Evolutionary conservation across 2,329 filamentous ascomycete species (phyloP).

Genomic region (Exserohilum rostratum): DNA sequence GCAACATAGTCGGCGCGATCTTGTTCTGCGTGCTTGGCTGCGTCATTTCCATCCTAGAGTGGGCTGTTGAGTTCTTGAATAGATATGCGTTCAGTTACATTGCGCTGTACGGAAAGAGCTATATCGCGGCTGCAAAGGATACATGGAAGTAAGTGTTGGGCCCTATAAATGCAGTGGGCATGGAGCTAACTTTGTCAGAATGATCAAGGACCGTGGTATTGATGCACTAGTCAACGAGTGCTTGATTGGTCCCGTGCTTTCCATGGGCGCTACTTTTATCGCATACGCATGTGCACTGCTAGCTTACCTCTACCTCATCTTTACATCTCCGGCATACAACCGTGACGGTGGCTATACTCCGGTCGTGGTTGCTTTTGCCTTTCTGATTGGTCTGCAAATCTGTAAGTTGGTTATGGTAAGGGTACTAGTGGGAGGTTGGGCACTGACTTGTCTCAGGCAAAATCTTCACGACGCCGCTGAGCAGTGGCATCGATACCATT

Average conservation of each 20-base stretch:
- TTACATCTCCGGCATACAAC: constrained; percentile 83
- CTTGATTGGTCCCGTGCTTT: constrained; percentile 66
- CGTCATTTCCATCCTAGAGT: constrained; percentile 77
- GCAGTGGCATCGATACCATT: constrained; percentile 87
- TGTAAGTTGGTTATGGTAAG: constrained; percentile 60
- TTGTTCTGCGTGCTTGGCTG: constrained; percentile 79
- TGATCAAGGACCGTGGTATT: constrained; percentile 91
- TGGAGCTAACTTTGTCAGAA: constrained; percentile 48
- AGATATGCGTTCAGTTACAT: constrained; percentile 93
- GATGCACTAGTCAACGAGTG: constrained; percentile 91
- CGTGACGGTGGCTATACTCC: constrained; percentile 69
- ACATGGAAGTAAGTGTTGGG: constrained; percentile 70
- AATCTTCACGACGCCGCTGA: constrained; percentile 86
- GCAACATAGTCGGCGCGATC: constrained; percentile 70
- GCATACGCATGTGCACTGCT: constrained; percentile 81
- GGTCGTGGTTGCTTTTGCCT: constrained; percentile 81
- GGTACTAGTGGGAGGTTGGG: not conserved
- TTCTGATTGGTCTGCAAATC: constrained; percentile 89
- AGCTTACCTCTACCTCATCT: constrained; percentile 84
- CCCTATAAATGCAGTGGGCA: not conserved
- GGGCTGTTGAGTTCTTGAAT: constrained; percentile 88
- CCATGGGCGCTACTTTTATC: constrained; percentile 81
- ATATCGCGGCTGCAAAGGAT: constrained; percentile 84
- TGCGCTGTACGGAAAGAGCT: constrained; percentile 87
- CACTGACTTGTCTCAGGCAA: constrained; percentile 55